A percentile compares a stretch with the other conserved stretches of the same genome.
Conservation (phyloP, 805 yeast genomes). For the Babjeviella inositovora region DNA sequence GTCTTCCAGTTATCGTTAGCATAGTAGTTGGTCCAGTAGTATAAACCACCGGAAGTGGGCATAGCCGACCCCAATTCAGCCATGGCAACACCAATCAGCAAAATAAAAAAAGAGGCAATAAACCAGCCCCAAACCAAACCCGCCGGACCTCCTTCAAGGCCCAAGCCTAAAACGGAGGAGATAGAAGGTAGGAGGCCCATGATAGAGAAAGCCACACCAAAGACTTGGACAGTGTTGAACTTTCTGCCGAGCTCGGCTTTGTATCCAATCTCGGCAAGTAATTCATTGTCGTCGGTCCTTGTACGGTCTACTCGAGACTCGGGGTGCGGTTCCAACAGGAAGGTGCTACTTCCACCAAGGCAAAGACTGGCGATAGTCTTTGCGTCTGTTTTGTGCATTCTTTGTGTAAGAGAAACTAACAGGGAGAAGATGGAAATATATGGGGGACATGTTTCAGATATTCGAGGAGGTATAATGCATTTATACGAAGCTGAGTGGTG, state of each 20-base stretch:
- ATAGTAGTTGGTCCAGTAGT: slow-evolving; percentile 52
- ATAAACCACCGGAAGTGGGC: slow-evolving; percentile 67
- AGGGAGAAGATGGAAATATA: too few species aligned
- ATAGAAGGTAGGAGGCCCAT: slow-evolving; percentile 60
- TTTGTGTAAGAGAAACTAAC: too few species aligned
- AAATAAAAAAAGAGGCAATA: slow-evolving; percentile 34
- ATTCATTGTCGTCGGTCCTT: slow-evolving; percentile 9
- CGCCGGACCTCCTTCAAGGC: slow-evolving; percentile 47
- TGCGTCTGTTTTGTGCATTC: too few species aligned
- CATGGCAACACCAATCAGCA: slow-evolving; percentile 45
- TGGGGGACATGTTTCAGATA: too few species aligned
- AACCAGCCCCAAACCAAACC: slow-evolving; percentile 68
- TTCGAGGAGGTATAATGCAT: too few species aligned
- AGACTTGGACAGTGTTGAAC: slow-evolving; percentile 45
- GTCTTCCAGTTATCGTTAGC: slow-evolving; percentile 37
- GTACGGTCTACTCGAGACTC: neutral
- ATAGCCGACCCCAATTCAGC: slow-evolving; percentile 52
- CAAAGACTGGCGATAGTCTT: too few species aligned
- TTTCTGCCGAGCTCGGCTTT: slow-evolving; percentile 50
- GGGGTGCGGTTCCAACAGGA: too few species aligned
- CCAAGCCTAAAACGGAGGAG: slow-evolving; percentile 34
- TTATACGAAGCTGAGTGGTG: too few species aligned
- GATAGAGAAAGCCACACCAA: slow-evolving; percentile 57
- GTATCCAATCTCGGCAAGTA: slow-evolving; percentile 46
- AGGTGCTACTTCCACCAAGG: too few species aligned